Conservation (phyloP, 305 asterid species). For the Fraxinus nigra region DNA sequence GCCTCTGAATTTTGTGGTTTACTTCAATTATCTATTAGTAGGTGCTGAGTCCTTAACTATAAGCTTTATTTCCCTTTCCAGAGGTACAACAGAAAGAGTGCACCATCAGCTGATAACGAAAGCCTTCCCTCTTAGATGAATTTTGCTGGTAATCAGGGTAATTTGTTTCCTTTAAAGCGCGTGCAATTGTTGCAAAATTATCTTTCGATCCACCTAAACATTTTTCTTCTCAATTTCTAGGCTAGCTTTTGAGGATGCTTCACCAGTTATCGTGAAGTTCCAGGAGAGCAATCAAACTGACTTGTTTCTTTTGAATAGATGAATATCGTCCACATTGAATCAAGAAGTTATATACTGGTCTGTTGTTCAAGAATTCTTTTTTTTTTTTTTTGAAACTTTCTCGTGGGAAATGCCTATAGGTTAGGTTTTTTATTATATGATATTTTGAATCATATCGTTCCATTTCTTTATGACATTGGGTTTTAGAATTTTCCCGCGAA, state of each 20-base stretch:
- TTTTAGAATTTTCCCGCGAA: background rate
- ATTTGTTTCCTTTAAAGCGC: background rate
- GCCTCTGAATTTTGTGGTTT: background rate
- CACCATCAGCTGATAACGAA: conserved; percentile 44
- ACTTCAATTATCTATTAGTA: conserved; percentile 4
- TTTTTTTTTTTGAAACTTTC: background rate
- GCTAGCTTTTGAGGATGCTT: background rate
- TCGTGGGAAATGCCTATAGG: background rate
- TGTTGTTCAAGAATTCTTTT: background rate
- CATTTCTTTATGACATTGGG: background rate
- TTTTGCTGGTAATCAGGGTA: conserved; percentile 7
- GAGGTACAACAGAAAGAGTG: conserved; percentile 53
- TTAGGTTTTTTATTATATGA: background rate
- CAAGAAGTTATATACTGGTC: background rate
- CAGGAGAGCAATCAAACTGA: background rate
- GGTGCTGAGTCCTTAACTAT: background rate
- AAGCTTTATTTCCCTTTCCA: conserved; percentile 28
- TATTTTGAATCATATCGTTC: background rate
- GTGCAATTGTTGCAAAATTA: background rate
- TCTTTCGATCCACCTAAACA: background rate
- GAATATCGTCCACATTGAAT: background rate
- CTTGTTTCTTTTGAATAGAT: background rate
- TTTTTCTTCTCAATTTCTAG: background rate
- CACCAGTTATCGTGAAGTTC: background rate
- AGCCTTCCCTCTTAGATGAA: conserved; percentile 26